Conservation (phyloP, 2,329 filamentous ascomycete genomes). For the Fusarium luffae region DNA sequence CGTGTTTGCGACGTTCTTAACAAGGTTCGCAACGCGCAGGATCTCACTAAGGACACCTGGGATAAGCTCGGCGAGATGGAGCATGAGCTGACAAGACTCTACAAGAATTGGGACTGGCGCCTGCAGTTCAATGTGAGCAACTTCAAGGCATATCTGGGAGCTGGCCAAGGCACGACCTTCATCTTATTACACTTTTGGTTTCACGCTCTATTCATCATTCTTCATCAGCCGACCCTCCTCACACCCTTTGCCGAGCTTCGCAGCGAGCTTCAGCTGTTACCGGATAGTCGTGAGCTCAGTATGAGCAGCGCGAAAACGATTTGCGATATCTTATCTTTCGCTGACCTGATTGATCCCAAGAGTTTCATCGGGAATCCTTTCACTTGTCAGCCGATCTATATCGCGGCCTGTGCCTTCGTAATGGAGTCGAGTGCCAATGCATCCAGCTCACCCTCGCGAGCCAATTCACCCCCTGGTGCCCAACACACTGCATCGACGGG, state of each 20-base stretch:
- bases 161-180: conserved; percentile 86
- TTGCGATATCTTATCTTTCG: conserved; percentile 87
- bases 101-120: conserved; percentile 78
- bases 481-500: conserved; percentile 5
- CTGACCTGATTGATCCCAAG: conserved; percentile 85
- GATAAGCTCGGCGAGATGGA: conserved; percentile 81
- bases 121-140: conserved; percentile 88
- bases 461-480: conserved; percentile 59
- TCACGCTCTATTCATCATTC: conserved; percentile 83
- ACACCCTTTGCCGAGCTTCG: conserved; percentile 74
- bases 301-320: conserved; percentile 95
- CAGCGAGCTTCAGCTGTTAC: conserved; percentile 75
- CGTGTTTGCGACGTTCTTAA: conserved; percentile 87
- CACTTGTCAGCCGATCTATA: conserved; percentile 90
- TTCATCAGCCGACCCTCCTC: conserved; percentile 85
- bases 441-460: conserved; percentile 68
- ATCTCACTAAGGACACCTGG: conserved; percentile 80
- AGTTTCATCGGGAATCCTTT: conserved; percentile 91
- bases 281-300: conserved; percentile 82
- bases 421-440: conserved; percentile 82
- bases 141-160: conserved; percentile 85
- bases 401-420: conserved; percentile 88
- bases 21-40: conserved; percentile 77
- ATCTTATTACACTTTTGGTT: conserved; percentile 91
- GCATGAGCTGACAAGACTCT: conserved; percentile 75